Conservation (phyloP, 176 grass and related monocot species). For the Eremochloa ophiuroides region DNA sequence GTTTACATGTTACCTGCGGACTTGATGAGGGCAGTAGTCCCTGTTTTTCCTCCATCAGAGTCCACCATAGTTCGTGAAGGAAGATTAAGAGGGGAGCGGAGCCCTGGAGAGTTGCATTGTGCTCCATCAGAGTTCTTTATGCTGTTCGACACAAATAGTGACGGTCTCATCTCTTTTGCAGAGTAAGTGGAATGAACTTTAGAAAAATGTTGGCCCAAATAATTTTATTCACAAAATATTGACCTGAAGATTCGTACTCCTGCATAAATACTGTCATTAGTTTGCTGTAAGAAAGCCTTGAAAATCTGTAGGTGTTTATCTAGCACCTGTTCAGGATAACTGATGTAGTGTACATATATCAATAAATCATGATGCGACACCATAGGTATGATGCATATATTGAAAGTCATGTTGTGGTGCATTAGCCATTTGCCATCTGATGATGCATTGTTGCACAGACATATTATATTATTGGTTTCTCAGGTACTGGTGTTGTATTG, state of each 20-base stretch:
- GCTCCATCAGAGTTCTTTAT: constrained; percentile 79
- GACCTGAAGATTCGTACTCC: not conserved
- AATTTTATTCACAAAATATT: not conserved
- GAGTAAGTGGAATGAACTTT: constrained; percentile 61
- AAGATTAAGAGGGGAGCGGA: constrained; percentile 62
- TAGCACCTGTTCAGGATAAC: not conserved
- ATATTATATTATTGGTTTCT: constrained; percentile 8
- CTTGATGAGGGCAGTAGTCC: constrained; percentile 80
- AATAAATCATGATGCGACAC: not conserved
- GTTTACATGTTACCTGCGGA: constrained; percentile 77
- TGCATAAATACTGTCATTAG: not conserved
- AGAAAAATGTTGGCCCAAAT: not conserved
- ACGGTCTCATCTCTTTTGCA: constrained; percentile 90
- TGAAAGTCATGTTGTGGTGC: not conserved
- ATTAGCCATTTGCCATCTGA: not conserved
- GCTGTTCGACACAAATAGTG: constrained; percentile 84
- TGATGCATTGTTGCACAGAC: not conserved
- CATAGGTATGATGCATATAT: not conserved
- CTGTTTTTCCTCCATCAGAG: constrained; percentile 95
- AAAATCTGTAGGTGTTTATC: not conserved
- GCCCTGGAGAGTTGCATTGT: constrained; percentile 70
- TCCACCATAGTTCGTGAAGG: constrained; percentile 70
- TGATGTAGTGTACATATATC: not conserved
- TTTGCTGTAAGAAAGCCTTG: not conserved
- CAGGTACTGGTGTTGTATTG: not conserved